Evolutionary conservation across 768 basidiomycete genomes (phyloP).

Genomic region (Tylopilus subfusipes): DNA sequence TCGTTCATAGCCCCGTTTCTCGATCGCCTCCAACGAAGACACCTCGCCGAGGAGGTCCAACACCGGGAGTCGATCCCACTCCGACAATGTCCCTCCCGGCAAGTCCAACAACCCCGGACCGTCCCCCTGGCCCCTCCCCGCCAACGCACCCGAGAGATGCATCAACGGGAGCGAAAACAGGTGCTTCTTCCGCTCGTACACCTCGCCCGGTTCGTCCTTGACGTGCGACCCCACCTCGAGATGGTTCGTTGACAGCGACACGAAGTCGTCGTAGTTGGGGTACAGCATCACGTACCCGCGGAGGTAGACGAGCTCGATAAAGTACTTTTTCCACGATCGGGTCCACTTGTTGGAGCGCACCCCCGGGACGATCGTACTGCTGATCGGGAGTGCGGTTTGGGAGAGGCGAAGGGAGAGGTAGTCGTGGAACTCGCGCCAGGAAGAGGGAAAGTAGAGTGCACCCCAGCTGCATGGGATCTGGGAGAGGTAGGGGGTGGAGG

Average conservation of each 20-base stretch:
- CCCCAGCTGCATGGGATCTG: slow-evolving; percentile 92
- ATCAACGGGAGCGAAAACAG: slow-evolving; percentile 72
- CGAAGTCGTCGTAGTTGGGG: slow-evolving; percentile 70
- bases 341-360: slow-evolving; percentile 81
- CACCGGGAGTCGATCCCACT: slow-evolving; percentile 55
- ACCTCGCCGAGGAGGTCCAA: slow-evolving; percentile 63
- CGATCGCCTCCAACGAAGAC: slow-evolving; percentile 33
- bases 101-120: slow-evolving; percentile 50
- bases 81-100: slow-evolving; percentile 51
- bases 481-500: slow-evolving; percentile 73
- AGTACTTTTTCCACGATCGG: slow-evolving; percentile 84
- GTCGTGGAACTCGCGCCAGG: slow-evolving; percentile 83
- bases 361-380: slow-evolving; percentile 56
- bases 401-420: slow-evolving; percentile 73
- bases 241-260: slow-evolving; percentile 86
- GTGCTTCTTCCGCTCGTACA: slow-evolving; percentile 51
- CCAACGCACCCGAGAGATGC: slow-evolving; percentile 31
- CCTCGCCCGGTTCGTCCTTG: slow-evolving; percentile 45
- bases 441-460: slow-evolving; percentile 84
- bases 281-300: slow-evolving; percentile 88
- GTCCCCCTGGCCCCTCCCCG: slow-evolving; percentile 4
- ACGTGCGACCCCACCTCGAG: slow-evolving; percentile 84
- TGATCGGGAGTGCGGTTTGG: slow-evolving; percentile 34
- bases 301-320: slow-evolving; percentile 81
- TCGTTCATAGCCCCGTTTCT: slow-evolving; percentile 33